Evolutionary conservation across 2,329 filamentous ascomycete species (phyloP), one percentile per base, ranked within the genome.

Genomic region (Teratosphaeria pseudoeucalypti): DNA sequence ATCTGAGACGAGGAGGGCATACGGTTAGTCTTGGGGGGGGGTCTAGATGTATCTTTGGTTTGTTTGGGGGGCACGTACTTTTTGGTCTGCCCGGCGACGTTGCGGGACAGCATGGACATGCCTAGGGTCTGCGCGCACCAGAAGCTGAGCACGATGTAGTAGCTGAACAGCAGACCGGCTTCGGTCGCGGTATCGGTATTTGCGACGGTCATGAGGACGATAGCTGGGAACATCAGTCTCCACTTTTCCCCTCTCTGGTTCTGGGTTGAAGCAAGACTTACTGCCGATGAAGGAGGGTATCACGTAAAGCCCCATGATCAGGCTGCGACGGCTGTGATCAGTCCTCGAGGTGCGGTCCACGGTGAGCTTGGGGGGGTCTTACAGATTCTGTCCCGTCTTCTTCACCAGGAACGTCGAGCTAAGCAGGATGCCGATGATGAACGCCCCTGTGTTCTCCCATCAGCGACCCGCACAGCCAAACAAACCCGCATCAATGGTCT

Each of bases 131-230:
- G 67, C 0, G 86, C 86, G 0, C 87, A 85, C 87, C 87, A 90
- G 80, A 91, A 91, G 5, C 85, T 89, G 19, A 90, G 79, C 0
- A 84, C 86, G 62, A 90, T 86, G 74, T 90, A 91, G 77, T 90
- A 91, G 67, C 80, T 82, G 14, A 90, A 75, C 0, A 91, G 78
- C n/a, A 49, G 43, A 6, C 87, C 87, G 32, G 85, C 79, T 72
- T 86, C 81, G 43, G 83, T 84, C 9, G 80, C 72, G 39, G 78
- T 77, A 52, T 77, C 81, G 6, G 78, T 77, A 64, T 86, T 85
- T 26, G 81, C 72, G 7, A 90, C 79, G 0, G 83, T 86, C 81
- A 90, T 86, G 58, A 90, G 81, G 47, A 89, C 80, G 57, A 88
- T 85, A 1, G 87, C 43, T 49, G 6, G 16, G 11, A n/a, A 14